Conservation (phyloP, 75 land plant genomes). For the Ceratopteris richardii region DNA sequence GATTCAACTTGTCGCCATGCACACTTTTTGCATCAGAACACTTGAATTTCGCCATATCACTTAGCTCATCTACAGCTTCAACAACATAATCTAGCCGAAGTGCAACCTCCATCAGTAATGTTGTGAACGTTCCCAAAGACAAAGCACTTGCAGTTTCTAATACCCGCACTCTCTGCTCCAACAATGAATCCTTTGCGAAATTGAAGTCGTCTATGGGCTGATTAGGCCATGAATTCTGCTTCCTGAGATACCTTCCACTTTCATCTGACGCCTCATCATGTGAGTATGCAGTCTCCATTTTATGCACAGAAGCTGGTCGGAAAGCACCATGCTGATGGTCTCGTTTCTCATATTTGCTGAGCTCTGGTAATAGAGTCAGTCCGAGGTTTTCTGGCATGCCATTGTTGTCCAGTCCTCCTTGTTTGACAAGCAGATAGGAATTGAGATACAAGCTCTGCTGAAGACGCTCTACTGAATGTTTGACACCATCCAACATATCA, state of each 20-base stretch:
- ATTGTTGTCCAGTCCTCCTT: conserved; percentile 40
- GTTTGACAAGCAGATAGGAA: conserved; percentile 40
- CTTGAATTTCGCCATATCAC: conserved; percentile 50
- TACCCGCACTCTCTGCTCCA: conserved; percentile 29
- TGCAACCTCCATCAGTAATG: conserved; percentile 56
- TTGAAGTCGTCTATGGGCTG: conserved; percentile 11
- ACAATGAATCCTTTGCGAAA: conserved; percentile 6
- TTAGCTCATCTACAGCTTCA: conserved; percentile 51
- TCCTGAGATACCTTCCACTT: conserved; percentile 28
- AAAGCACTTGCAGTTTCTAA: conserved; percentile 40
- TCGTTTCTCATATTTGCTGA: neutral
- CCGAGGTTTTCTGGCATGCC: conserved; percentile 1
- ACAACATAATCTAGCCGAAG: conserved; percentile 60
- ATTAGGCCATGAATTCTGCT: conserved; percentile 50
- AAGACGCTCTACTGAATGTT: conserved; percentile 29
- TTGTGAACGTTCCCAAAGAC: conserved; percentile 49
- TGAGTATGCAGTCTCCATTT: neutral
- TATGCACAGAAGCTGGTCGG: neutral
- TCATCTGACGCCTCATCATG: conserved; percentile 21
- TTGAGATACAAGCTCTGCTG: conserved; percentile 35
- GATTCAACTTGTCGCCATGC: no score
- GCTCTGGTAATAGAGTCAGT: conserved; percentile 4
- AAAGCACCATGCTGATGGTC: neutral
- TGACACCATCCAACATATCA: conserved; percentile 30
- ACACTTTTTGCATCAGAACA: no score